Base-by-base conservation (phyloP, 2,329 filamentous ascomycete species). In the Aspergillus nomiae region DNA sequence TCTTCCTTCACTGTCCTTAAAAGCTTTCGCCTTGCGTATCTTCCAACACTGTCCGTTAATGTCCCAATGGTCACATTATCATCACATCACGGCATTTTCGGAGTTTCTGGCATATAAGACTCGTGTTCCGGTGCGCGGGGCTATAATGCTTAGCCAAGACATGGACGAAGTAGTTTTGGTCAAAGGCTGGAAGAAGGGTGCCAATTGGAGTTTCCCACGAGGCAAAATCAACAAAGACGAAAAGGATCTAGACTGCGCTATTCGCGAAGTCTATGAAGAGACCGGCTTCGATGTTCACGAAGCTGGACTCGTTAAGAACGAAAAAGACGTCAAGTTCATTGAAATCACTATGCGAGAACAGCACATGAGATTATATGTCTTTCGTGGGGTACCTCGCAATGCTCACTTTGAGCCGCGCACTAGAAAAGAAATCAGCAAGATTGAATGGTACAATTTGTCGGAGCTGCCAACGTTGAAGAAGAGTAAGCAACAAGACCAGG, bases 161-260 rank as follows among this genome's bases (percentile, higher is more conserved):
- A 97, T 99, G 94, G 94, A 98, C 73, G 89, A 93, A 58, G 92
- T 93, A 0, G 87, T 99, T 16, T 84, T 99, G 50, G 96, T 99
- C 63, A 96, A 97, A 75, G 96, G 95, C 19, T 99, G 94, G 92
- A 99, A 98, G 83, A 98, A 97, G 77, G 89, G 90, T 38, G 91
- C 94, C 14, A 94, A 90, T 74, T 99, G 95, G 95, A 96, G 93
- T 76, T 99, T 99, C 63, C 95, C 95, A 0, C 84, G 94, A 57
- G 96, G 95, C 45, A 99, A 99, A 81, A 98, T 99, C 80, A 97
- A 97, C 82, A 96, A 97, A 79, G 92, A 96, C 72, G 95, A 99
- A 77, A 89, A 92, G 63, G 94, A 99, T 73, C 80, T 98, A 61
- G 93, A 95, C 74, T 99, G 96, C 77, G 95, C 96, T 28, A 86